A percentile compares a stretch with the other conserved stretches of the same genome.
phyloP scores from a whole-genome alignment of 176 grass and related monocot species.

The Cenchrus purpureus region DNA sequence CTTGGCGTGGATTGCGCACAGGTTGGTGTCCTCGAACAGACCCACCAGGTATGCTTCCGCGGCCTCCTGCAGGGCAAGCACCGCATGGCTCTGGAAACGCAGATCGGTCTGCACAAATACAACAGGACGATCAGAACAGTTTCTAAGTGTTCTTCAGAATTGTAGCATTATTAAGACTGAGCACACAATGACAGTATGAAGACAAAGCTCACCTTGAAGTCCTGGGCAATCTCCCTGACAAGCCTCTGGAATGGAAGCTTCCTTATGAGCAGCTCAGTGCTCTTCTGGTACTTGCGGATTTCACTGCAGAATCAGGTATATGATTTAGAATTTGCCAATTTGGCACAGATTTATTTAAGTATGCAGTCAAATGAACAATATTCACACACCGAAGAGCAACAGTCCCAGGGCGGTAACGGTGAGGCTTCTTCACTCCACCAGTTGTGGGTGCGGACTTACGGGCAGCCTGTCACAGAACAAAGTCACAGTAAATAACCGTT shows the following conservation, averaged over 20 bases:
- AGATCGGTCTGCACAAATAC: constrained; percentile 63
- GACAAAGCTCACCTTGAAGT: constrained; percentile 58
- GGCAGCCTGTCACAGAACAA: constrained; percentile 49
- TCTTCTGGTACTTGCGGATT: constrained; percentile 76
- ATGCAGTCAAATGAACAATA: background rate
- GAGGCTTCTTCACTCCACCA: constrained; percentile 81
- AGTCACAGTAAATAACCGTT: background rate
- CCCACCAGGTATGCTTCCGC: constrained; percentile 68
- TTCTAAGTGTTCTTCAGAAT: background rate
- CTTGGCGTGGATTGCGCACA: constrained; percentile 71
- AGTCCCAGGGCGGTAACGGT: constrained; percentile 71
- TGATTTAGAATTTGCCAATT: background rate
- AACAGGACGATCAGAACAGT: background rate
- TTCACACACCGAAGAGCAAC: constrained; percentile 61
- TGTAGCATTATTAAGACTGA: background rate
- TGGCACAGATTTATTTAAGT: background rate
- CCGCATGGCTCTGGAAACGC: constrained; percentile 71
- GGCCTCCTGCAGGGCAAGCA: constrained; percentile 69
- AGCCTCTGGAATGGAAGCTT: constrained; percentile 83
- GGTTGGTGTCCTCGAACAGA: constrained; percentile 77
- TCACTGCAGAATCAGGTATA: constrained; percentile 40
- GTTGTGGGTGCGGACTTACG: constrained; percentile 73
- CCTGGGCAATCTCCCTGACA: constrained; percentile 78
- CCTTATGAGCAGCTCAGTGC: constrained; percentile 67
- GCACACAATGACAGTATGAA: background rate